Conservation (phyloP, 768 basidiomycete species). For the Boletus rex-veris region DNA sequence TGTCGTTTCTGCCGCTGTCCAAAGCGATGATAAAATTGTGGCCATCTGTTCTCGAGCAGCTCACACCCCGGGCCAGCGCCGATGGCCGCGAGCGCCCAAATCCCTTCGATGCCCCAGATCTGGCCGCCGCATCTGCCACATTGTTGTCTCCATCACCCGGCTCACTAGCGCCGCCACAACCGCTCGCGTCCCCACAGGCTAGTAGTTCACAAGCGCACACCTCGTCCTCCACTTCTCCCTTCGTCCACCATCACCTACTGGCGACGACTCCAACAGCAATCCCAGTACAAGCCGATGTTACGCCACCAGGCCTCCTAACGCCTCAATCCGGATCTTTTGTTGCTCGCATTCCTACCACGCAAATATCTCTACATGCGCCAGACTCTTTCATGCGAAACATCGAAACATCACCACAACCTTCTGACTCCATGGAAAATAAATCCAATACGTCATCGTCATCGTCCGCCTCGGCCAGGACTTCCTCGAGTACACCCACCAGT, state of each 20-base stretch:
- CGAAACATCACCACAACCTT: constrained; percentile 33
- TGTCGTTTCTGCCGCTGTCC: constrained; percentile 25
- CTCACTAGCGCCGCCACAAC: constrained; percentile 11
- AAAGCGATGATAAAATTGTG: constrained; percentile 66
- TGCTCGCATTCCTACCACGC: constrained; percentile 51
- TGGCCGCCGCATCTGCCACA: constrained; percentile 28
- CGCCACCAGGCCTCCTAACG: constrained; percentile 45
- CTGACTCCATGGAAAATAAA: constrained; percentile 35
- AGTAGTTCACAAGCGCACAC: constrained; percentile 14
- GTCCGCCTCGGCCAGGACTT: constrained; percentile 35
- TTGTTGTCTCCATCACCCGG: constrained; percentile 19
- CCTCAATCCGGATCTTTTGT: constrained; percentile 47
- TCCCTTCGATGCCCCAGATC: constrained; percentile 54
- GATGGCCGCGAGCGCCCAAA: constrained; percentile 47
- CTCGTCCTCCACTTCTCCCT: constrained; percentile 6
- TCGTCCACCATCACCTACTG: constrained; percentile 33
- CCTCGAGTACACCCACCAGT: constrained; percentile 25
- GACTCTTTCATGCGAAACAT: constrained; percentile 76
- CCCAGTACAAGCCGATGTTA: constrained; percentile 33
- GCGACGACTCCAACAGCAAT: constrained; percentile 16
- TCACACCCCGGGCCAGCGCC: constrained; percentile 53
- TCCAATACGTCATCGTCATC: constrained; percentile 41
- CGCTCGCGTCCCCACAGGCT: not conserved
- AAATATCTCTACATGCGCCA: constrained; percentile 81
- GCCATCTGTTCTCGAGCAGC: constrained; percentile 53